Base-by-base conservation (phyloP, 1,284 basidiomycete species). In the Cutaneotrichosporon daszewskae region DNA sequence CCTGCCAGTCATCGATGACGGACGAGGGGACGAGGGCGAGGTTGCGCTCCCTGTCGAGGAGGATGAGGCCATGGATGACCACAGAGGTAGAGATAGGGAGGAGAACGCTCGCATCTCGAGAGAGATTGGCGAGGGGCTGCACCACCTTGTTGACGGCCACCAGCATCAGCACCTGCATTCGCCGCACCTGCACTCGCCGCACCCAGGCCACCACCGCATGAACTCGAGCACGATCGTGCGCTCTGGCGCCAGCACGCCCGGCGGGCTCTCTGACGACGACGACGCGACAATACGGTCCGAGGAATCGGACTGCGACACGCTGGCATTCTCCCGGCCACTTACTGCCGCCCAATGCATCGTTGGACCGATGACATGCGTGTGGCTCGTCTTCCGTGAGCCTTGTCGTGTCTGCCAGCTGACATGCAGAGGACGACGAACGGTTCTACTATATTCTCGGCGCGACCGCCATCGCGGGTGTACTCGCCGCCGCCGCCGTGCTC, bases 251-350 rank as follows among this genome's bases (percentile, higher is more conserved):
- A 33, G 1, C 22, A 31, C 25, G 26, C n/a, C n/a, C n/a, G n/a
- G n/a, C n/a, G n/a, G n/a, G n/a, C 33, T 24, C 22, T 43, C 37
- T 3, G 37, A 43, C 14, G 40, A 29, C 19, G 37, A 41, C 24
- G 16, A 22, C 5, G n/a, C n/a, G n/a, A n/a, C n/a, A n/a, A n/a
- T n/a, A n/a, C n/a, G n/a, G n/a, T n/a, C n/a, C n/a, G 39, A 41
- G 12, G 23, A 23, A 8, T 32, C 38, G 29, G 55, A 47, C 13
- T 40, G 40, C 18, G 40, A 62, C 17, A 49, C 43, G 0, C 63
- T 84, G 32, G 66, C 74, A 36, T 89, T 85, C 64, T 86, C 83
- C 68, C 86, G 87, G 65, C 85, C 82, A 79, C 71, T 94, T 24
- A 85, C 82, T 62, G 83, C 85, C 13, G 75, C 76, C 5, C 90